Percentiles rank a stretch among this genome's conserved stretches.
These are phyloP conservation scores for Ricinus communis DNA, from an alignment of 345 rosid genomes.

Conservation along the genomic window DNA sequence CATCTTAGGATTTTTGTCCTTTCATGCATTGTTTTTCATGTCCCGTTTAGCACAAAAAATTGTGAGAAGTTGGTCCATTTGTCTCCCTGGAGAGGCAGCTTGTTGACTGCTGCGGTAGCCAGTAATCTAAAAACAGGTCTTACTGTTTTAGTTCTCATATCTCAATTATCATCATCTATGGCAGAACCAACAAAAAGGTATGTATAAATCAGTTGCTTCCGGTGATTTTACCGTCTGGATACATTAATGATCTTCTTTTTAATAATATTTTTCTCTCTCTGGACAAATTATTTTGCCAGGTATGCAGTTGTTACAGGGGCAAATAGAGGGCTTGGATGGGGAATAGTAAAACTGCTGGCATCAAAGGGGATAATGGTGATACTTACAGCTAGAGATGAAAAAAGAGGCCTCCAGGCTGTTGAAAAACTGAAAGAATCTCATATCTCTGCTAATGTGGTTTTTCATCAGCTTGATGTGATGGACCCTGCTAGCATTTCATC, in stretches of 20 bases:
- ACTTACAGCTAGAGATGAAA: constrained; percentile 14
- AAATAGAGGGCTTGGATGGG: constrained; percentile 16
- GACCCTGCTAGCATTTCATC: constrained; percentile 34
- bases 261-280: background rate
- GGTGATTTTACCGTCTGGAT: no score
- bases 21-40: background rate
- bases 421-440: constrained; percentile 36
- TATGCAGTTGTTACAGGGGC: constrained; percentile 17
- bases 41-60: background rate
- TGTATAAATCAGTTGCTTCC: background rate
- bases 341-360: background rate
- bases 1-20: background rate
- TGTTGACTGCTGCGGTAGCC: no score
- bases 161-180: background rate
- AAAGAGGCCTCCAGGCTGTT: constrained; percentile 47
- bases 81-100: background rate
- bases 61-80: background rate
- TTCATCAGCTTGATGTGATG: constrained; percentile 55
- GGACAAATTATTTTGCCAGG: background rate
- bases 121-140: background rate
- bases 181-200: constrained; percentile 11
- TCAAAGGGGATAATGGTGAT: background rate
- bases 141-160: background rate
- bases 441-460: constrained; percentile 31
- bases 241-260: no score